Percentiles rank a stretch among this genome's conserved stretches.
Conservation (phyloP, 108 stramenopile genomes). For the Skeletonema potamos region DNA sequence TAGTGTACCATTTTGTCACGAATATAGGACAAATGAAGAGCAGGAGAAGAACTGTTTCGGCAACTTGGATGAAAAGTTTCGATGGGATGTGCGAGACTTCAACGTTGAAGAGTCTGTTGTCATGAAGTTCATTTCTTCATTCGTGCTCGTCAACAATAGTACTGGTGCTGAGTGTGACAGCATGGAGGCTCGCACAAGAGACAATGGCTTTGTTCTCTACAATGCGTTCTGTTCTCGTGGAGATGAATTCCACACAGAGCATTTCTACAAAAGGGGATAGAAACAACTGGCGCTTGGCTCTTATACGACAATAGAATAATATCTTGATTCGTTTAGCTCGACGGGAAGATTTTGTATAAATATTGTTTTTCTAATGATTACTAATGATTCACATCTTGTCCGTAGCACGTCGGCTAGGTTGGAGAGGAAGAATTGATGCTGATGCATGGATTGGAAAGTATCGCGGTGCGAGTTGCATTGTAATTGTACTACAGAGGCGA, state of each 20-base stretch:
- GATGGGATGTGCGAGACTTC: conserved; percentile 10
- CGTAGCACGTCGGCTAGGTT: conserved; percentile 68
- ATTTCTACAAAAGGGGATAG: too few relatives aligned
- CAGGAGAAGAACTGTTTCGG: conserved; percentile 7
- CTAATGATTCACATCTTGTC: conserved; percentile 57
- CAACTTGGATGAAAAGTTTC: background rate
- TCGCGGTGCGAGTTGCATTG: too few relatives aligned
- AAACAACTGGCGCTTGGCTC: too few relatives aligned
- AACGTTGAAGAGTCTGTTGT: conserved; percentile 7
- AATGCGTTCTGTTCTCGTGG: conserved; percentile 14
- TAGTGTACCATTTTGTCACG: conserved; percentile 6
- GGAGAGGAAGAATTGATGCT: conserved; percentile 56
- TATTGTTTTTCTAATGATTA: conserved; percentile 73
- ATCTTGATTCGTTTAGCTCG: too few relatives aligned
- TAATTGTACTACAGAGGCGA: too few relatives aligned
- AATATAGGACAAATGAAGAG: conserved; percentile 6
- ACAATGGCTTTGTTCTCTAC: conserved; percentile 32
- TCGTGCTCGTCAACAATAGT: conserved; percentile 9
- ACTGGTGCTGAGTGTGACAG: conserved; percentile 13
- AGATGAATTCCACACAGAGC: background rate
- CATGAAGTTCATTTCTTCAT: conserved; percentile 16
- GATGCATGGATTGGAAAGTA: conserved; percentile 64
- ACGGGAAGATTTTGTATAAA: conserved; percentile 23
- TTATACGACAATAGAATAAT: too few relatives aligned
- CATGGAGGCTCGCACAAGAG: background rate